Conservation (phyloP, 1,284 basidiomycete species). For the Apiotrichum sp. region DNA sequence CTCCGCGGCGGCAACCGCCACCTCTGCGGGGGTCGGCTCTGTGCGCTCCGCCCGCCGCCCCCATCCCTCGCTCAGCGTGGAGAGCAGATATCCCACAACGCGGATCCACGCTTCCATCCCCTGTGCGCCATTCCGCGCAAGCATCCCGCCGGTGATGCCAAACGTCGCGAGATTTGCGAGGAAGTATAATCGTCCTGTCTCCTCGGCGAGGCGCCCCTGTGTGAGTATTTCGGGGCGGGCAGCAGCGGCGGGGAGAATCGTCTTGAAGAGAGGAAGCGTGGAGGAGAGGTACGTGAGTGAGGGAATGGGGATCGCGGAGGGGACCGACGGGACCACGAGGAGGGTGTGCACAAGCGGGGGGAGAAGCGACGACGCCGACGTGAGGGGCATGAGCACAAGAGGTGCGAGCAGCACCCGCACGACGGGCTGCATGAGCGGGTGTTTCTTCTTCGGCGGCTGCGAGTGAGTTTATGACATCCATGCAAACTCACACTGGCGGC, state of each 20-base stretch:
- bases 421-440: conserved; percentile 29
- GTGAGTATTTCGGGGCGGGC: conserved; percentile 20
- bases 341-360: conserved; percentile 33
- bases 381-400: conserved; percentile 13
- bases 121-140: conserved; percentile 23
- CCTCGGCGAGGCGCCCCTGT: conserved; percentile 23
- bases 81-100: conserved; percentile 30
- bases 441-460: conserved; percentile 38
- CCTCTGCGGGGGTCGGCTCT: conserved; percentile 6
- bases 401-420: conserved; percentile 38
- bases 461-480: neutral
- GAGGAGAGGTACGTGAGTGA: conserved; percentile 38
- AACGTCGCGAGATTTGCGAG: conserved; percentile 46
- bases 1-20: neutral
- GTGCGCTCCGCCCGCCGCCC: conserved; percentile 39
- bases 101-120: conserved; percentile 34
- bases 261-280: conserved; percentile 35
- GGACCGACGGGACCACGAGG: conserved; percentile 40
- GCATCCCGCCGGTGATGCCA: conserved; percentile 42
- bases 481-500: conserved; percentile 25
- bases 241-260: conserved; percentile 33
- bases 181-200: conserved; percentile 40
- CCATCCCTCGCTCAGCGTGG: conserved; percentile 36
- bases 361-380: conserved; percentile 15
- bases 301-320: conserved; percentile 41